phyloP scores from a whole-genome alignment of 2,329 filamentous ascomycete genomes.

The Phaeoacremonium minimum region DNA sequence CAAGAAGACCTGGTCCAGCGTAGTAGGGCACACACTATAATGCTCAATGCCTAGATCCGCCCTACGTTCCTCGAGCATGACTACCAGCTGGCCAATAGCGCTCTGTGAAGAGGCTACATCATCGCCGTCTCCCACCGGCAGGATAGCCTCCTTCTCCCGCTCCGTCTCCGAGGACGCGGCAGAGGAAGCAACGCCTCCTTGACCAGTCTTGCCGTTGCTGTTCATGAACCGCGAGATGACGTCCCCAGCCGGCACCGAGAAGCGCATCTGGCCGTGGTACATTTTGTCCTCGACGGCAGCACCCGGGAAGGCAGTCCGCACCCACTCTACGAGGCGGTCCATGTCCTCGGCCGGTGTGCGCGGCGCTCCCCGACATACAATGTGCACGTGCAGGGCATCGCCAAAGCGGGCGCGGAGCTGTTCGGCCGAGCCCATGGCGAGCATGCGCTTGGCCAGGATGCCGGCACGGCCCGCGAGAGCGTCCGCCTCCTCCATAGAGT shows the following conservation, averaged over 20 bases:
- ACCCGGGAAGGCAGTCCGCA: constrained; percentile 53
- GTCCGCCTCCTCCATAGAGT: constrained; percentile 94
- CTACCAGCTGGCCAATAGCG: constrained; percentile 66
- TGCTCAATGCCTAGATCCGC: constrained; percentile 70
- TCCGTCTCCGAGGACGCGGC: constrained; percentile 1
- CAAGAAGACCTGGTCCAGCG: constrained; percentile 87
- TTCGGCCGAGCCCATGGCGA: constrained; percentile 75
- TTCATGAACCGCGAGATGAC: constrained; percentile 17
- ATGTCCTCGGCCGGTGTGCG: constrained; percentile 69
- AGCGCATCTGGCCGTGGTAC: constrained; percentile 85
- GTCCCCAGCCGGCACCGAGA: constrained; percentile 60
- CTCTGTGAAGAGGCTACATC: constrained; percentile 25
- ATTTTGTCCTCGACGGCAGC: constrained; percentile 68
- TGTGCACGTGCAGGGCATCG: constrained; percentile 74
- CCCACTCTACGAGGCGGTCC: constrained; percentile 61
- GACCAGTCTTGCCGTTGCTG: constrained; percentile 12
- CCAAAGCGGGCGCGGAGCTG: constrained; percentile 71
- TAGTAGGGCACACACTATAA: constrained; percentile 83
- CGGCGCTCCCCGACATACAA: constrained; percentile 72
- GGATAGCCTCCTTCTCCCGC: background rate
- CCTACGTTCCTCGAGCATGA: constrained; percentile 68
- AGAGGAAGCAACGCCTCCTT: constrained; percentile 20
- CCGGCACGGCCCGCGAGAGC: constrained; percentile 79
- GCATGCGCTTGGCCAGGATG: constrained; percentile 81
- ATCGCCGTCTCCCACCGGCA: background rate